Conservation (phyloP, 495 filamentous ascomycete species). For the Penicillium coffeae region DNA sequence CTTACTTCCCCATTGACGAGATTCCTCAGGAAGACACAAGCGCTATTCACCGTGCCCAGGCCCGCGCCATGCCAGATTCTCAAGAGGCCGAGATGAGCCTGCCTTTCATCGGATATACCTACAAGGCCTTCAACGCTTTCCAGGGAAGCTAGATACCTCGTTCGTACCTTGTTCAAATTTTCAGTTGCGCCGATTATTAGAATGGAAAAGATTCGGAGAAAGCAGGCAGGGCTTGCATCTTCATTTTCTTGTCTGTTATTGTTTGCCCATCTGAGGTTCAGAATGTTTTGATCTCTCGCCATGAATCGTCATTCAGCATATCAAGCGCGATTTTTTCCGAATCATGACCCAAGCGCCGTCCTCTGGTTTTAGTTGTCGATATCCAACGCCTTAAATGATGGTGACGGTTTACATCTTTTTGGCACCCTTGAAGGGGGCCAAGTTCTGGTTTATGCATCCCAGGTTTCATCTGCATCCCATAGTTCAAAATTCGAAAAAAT, state of each 20-base stretch:
- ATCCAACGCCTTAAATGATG: conserved; percentile 24
- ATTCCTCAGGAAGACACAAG: conserved; percentile 89
- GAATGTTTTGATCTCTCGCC: conserved; percentile 17
- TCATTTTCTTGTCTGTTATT: conserved; percentile 13
- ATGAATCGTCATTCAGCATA: conserved; percentile 38
- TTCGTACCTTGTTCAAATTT: background rate
- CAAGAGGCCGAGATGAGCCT: conserved; percentile 81
- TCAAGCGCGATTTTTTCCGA: conserved; percentile 36
- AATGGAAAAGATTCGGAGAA: background rate
- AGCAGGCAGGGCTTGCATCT: conserved; percentile 40
- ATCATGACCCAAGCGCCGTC: conserved; percentile 38
- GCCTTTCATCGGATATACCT: conserved; percentile 97
- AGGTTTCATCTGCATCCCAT: conserved; percentile 15
- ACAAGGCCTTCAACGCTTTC: conserved; percentile 94
- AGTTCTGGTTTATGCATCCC: conserved; percentile 15
- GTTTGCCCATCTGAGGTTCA: conserved; percentile 5
- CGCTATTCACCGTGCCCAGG: conserved; percentile 63
- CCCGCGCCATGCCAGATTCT: conserved; percentile 56
- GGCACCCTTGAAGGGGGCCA: conserved; percentile 2
- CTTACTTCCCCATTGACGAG: conserved; percentile 97
- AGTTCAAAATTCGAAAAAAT: conserved; percentile 8
- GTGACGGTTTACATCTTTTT: conserved; percentile 15
- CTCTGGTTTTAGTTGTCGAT: conserved; percentile 23
- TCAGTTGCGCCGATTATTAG: background rate
- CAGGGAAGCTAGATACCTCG: conserved; percentile 31